Base-by-base conservation (phyloP, 768 basidiomycete species). In the Polyporus arcularius region DNA sequence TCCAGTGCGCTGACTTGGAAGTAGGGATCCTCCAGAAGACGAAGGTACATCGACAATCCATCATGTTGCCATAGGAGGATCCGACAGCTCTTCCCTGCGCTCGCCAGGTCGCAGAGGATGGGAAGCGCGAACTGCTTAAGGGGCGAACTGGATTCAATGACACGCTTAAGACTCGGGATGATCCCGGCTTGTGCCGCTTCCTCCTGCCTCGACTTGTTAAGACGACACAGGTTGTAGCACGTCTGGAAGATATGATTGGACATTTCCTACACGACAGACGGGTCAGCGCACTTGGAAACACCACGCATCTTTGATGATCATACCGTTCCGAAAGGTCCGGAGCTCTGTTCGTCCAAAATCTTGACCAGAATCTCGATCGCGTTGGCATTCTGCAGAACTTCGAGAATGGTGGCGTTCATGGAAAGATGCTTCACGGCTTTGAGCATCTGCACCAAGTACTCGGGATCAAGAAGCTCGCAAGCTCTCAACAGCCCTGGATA, bases 211-310 rank as follows among this genome's bases (percentile, higher is more conserved):
- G 87, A 85, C 75, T 97, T 97, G 76, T 96, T 96, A 61, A 99
- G 78, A 6, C 96, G 86, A 71, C 96, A 98, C 16, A 99, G 87
- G 66, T 96, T 96, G 79, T 93, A 98, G 69, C 96, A 94, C 2
- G 95, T 94, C 75, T 97, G 96, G 82, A 98, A 95, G 61, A 97
- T 87, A 68, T 98, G 94, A 64, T 98, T 98, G 52, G 93, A 89
- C 74, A 98, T 91, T 84, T 99, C 96, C 94, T 98, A 70, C 9
- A 35, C 38, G 26, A 38, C 40, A 52, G 43, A 48, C 52, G 48
- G 53, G 53, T n/a, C 21, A 56, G 16, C 43, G n/a, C 39, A 5
- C 46, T 10, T 9, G 18, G 4, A 8, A 7, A 2, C 21, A 26
- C 21, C 21, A 9, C 14, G 9, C 3, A 16, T 10, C 10, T 21